Conservation (phyloP, 2,329 filamentous ascomycete genomes). For the Neopestalotiopsis clavispora region DNA sequence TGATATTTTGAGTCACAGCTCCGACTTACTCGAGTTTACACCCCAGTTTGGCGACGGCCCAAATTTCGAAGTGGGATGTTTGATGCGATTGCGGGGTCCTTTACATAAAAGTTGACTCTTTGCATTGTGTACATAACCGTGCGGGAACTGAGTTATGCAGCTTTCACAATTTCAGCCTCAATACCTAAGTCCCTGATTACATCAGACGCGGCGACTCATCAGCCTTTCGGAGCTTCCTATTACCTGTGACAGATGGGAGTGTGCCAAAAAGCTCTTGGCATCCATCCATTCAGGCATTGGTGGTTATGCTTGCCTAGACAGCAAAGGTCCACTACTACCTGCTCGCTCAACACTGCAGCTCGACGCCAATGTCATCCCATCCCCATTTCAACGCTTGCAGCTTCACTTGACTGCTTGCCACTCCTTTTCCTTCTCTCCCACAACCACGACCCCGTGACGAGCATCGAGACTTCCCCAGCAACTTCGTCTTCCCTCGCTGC, state of each 20-base stretch:
- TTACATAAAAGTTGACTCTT: neutral
- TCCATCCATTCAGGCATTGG: neutral
- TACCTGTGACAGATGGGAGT: neutral
- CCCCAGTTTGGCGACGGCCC: neutral
- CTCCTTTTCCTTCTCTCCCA: neutral
- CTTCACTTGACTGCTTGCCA: slow-evolving; percentile 5
- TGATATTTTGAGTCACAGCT: slow-evolving; percentile 16
- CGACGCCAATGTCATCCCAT: slow-evolving; percentile 2
- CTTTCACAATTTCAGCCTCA: neutral
- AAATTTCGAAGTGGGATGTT: slow-evolving; percentile 18
- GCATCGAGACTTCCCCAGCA: neutral
- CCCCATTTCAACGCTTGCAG: neutral
- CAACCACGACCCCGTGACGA: neutral
- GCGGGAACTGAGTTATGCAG: neutral
- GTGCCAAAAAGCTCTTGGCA: slow-evolving; percentile 4
- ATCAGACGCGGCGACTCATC: neutral
- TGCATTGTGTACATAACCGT: neutral
- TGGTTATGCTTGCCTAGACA: neutral
- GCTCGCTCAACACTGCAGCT: neutral
- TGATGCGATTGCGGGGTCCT: slow-evolving; percentile 12
- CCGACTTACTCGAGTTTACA: neutral
- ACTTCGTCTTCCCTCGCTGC: slow-evolving; percentile 15
- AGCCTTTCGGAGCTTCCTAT: neutral
- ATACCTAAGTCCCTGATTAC: neutral
- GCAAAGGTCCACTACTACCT: neutral